Evolutionary conservation across 108 stramenopile species (phyloP).

Genomic region (Nitzschia inconspicua): DNA sequence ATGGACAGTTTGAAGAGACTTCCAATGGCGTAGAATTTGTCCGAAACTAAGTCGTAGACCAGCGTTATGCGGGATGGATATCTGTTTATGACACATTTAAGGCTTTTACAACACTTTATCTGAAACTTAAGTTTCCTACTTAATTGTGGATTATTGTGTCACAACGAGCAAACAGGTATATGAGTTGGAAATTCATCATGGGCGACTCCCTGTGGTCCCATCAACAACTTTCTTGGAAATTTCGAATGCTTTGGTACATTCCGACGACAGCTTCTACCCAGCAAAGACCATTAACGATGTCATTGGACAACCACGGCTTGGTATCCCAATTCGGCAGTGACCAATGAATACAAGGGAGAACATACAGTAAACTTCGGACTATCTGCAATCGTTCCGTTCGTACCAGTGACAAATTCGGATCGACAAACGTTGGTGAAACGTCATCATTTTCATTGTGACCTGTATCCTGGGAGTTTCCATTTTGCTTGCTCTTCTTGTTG

Average conservation of each 20-base stretch:
- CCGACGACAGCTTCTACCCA: constrained; percentile 65
- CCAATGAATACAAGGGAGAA: constrained; percentile 71
- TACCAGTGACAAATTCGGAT: background rate
- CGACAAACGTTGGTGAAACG: background rate
- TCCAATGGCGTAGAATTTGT: constrained; percentile 12
- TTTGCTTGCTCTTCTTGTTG: background rate
- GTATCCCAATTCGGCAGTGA: constrained; percentile 78
- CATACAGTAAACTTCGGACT: constrained; percentile 56
- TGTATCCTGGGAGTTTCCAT: background rate
- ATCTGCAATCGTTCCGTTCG: constrained; percentile 47
- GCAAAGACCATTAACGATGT: constrained; percentile 54
- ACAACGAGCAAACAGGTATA: too few relatives aligned
- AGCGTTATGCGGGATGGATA: too few relatives aligned
- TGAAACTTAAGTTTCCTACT: too few relatives aligned
- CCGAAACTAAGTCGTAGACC: too few relatives aligned
- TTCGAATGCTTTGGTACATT: constrained; percentile 57
- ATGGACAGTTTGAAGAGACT: background rate
- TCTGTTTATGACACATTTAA: too few relatives aligned
- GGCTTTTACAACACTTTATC: too few relatives aligned
- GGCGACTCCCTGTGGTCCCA: too few relatives aligned
- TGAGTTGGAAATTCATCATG: too few relatives aligned
- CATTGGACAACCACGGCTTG: constrained; percentile 51
- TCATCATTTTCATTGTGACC: background rate
- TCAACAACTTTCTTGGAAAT: background rate
- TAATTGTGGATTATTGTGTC: too few relatives aligned